phyloP scores from a whole-genome alignment of 73 alveolate species.

The Paramecium bursaria region DNA sequence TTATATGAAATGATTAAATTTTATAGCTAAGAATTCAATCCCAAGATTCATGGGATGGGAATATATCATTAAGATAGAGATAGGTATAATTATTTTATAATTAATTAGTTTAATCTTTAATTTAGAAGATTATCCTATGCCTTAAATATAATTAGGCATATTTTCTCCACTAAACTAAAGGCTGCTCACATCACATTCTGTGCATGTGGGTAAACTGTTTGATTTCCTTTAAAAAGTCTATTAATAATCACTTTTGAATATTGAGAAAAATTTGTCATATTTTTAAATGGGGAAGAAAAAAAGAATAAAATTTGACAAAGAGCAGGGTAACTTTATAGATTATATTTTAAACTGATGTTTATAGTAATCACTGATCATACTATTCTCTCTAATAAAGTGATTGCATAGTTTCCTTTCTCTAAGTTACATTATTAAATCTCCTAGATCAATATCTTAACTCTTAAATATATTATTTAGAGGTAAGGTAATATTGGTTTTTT shows the following conservation, averaged over 20 bases:
- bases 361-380: no score
- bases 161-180: constrained; percentile 22
- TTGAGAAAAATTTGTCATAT: neutral
- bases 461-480: no score
- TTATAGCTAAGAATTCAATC: constrained; percentile 1
- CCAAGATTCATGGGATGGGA: constrained; percentile 13
- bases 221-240: no score
- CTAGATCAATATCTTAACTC: no score
- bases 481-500: no score
- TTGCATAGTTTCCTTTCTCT: no score
- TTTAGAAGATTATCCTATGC: constrained; percentile 22
- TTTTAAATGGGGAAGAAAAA: neutral
- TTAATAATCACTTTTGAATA: neutral
- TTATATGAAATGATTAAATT: neutral
- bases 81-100: neutral
- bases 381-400: no score
- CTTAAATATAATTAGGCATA: constrained; percentile 20
- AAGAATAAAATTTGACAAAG: neutral
- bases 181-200: neutral
- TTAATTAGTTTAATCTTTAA: constrained; percentile 14
- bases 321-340: neutral
- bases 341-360: no score
- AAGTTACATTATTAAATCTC: no score
- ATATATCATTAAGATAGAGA: no score
- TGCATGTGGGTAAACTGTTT: constrained; percentile 2